Conservation (phyloP, 1,139 yeast genomes). For the Magnusiomyces ingens region DNA sequence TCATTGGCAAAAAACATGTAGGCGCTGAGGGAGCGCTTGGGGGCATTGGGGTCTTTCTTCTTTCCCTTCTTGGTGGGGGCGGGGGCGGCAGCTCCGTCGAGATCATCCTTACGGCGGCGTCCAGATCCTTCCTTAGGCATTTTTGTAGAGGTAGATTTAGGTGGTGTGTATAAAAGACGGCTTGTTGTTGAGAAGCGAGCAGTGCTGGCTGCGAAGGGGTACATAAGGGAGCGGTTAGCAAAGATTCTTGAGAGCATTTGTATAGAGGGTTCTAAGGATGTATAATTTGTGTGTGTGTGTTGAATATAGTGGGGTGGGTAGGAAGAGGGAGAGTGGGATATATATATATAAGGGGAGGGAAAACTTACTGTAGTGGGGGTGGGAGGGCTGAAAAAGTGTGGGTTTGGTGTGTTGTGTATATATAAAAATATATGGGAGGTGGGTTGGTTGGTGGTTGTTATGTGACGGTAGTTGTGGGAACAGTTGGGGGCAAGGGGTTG, state of each 20-base stretch:
- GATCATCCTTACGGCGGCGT: constrained; percentile 16
- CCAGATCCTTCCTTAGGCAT: constrained; percentile 3
- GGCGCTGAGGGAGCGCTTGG: constrained; percentile 96
- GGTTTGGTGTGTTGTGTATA: no score
- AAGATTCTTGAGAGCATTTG: no score
- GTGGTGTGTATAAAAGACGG: constrained; percentile 19
- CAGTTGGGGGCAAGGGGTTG: not conserved
- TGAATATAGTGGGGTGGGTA: no score
- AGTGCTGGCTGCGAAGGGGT: not conserved
- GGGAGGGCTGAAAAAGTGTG: no score
- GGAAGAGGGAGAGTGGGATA: no score
- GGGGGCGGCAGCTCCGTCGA: constrained; percentile 10
- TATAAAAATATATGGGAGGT: no score
- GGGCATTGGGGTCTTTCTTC: constrained; percentile 85
- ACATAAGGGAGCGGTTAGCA: no score
- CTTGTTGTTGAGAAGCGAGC: constrained; percentile 1
- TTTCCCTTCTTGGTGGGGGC: constrained; percentile 8
- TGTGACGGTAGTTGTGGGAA: not conserved
- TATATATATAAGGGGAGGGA: no score
- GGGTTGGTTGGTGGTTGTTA: no score
- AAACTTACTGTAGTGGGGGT: no score
- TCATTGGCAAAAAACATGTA: constrained; percentile 99
- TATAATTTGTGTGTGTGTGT: no score
- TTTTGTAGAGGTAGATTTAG: constrained; percentile 21
- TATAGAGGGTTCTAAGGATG: no score